Percentiles rank a stretch among this genome's conserved stretches.
phyloP scores from a whole-genome alignment of 148 eudicot species.

The Limonium bicolor region DNA sequence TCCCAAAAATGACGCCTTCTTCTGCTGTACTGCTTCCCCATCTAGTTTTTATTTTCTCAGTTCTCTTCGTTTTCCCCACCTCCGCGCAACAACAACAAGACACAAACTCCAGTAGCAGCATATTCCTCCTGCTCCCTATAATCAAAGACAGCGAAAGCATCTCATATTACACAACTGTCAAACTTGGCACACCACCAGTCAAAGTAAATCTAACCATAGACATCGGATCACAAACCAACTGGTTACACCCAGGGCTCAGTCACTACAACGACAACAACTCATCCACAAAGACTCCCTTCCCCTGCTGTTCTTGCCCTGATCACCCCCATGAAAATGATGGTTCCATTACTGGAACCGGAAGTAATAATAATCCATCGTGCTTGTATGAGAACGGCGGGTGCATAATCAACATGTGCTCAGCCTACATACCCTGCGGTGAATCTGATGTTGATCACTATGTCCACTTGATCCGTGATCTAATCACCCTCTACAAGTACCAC shows the following conservation, averaged over 20 bases:
- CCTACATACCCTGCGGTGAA: not conserved
- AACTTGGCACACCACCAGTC: slow-evolving; percentile 15
- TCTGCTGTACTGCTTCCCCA: no score
- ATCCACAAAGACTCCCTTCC: slow-evolving; percentile 4
- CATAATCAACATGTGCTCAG: no score
- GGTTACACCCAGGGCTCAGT: slow-evolving; percentile 13
- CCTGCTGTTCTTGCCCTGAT: not conserved
- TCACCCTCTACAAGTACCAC: slow-evolving; percentile 1
- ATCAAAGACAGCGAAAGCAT: slow-evolving; percentile 10
- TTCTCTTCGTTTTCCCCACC: no score
- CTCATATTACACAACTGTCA: slow-evolving; percentile 21
- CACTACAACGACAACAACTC: slow-evolving; percentile 3
- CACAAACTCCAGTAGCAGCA: no score
- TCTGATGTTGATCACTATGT: slow-evolving; percentile 1
- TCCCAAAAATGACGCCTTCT: no score
- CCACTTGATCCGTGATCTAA: not conserved
- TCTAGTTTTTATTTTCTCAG: no score
- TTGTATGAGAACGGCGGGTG: no score
- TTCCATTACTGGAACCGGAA: not conserved
- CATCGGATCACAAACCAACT: slow-evolving; percentile 8
- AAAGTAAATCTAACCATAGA: slow-evolving; percentile 8
- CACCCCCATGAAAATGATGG: slow-evolving; percentile 2
- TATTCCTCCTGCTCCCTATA: slow-evolving; percentile 19
- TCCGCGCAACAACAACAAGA: no score
- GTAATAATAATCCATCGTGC: no score